A percentile compares a stretch with the other conserved stretches of the same genome.
These are phyloP conservation scores for Alternaria gaisen DNA, from an alignment of 2,329 filamentous ascomycete genomes.

Conservation along the genomic window DNA sequence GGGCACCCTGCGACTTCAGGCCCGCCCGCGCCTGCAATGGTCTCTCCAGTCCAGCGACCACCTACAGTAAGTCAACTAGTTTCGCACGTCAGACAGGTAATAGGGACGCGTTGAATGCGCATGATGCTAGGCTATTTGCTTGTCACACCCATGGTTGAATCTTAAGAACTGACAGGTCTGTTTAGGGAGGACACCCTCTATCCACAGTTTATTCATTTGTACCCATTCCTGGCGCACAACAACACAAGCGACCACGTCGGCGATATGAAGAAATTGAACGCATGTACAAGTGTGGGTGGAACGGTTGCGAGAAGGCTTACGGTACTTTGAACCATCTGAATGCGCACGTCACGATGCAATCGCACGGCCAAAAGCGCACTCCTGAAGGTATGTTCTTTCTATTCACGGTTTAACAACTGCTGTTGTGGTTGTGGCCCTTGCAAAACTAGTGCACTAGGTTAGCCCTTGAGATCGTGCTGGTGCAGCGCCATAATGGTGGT, in stretches of 20 bases:
- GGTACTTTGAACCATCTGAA: conserved; percentile 97
- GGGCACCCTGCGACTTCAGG: conserved; percentile 66
- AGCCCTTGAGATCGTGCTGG: conserved; percentile 52
- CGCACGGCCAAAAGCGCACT: conserved; percentile 91
- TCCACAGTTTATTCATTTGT: conserved; percentile 97
- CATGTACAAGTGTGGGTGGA: conserved; percentile 99
- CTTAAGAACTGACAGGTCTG: conserved; percentile 18
- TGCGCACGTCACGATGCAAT: conserved; percentile 98
- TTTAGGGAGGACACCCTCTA: conserved; percentile 61
- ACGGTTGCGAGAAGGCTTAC: conserved; percentile 98
- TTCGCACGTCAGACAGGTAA: not conserved
- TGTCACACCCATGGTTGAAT: not conserved
- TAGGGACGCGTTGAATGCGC: conserved; percentile 1
- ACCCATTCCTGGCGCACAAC: conserved; percentile 93
- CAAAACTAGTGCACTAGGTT: conserved; percentile 44
- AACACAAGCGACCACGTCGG: conserved; percentile 92
- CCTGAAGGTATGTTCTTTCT: conserved; percentile 81
- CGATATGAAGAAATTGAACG: conserved; percentile 98
- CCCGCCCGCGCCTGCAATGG: conserved; percentile 64
- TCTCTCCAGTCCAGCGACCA: conserved; percentile 67
- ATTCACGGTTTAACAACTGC: conserved; percentile 10
- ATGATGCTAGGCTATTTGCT: not conserved
- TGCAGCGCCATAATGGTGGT: conserved; percentile 59
- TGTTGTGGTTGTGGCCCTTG: conserved; percentile 40
- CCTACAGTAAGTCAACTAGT: conserved; percentile 64